Percentiles rank a stretch among this genome's conserved stretches.
phyloP scores from a whole-genome alignment of 805 yeast species.

The Ogataea henricii region DNA sequence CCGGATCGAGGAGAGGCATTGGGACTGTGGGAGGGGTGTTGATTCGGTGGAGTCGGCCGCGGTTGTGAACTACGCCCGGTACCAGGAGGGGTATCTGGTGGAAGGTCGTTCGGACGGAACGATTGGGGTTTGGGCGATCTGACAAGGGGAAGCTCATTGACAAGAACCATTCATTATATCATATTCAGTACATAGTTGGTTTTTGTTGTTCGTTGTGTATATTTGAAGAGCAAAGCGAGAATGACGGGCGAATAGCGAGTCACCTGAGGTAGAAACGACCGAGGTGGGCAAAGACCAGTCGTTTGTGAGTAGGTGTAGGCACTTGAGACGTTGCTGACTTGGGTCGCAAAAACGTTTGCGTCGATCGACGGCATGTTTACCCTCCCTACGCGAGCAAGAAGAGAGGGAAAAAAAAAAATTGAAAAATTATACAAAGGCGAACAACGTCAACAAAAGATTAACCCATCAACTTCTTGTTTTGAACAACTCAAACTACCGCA shows the following conservation, averaged over 20 bases:
- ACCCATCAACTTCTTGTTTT: not conserved
- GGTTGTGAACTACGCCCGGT: constrained; percentile 45
- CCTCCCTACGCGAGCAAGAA: constrained; percentile 7
- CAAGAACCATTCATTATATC: not conserved
- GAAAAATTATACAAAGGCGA: constrained; percentile 7
- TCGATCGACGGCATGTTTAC: not conserved
- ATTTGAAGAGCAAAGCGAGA: not conserved
- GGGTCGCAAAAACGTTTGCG: no score
- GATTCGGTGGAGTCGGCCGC: constrained; percentile 20
- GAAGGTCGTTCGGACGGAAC: constrained; percentile 65
- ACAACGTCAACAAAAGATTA: not conserved
- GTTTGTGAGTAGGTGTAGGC: no score
- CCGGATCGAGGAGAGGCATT: constrained; percentile 52
- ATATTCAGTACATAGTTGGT: not conserved
- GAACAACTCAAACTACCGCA: not conserved
- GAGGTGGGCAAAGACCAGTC: no score
- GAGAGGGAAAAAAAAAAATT: not conserved
- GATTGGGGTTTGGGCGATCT: constrained; percentile 65
- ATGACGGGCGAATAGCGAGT: no score
- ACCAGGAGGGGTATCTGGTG: constrained; percentile 64
- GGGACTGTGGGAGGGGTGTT: constrained; percentile 47
- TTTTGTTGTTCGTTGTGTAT: no score
- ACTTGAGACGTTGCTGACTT: no score
- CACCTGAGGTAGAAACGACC: no score
- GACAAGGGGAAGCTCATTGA: constrained; percentile 1